Base-by-base conservation (phyloP, 495 filamentous ascomycete genomes). In the Penicillium samsonianum region DNA sequence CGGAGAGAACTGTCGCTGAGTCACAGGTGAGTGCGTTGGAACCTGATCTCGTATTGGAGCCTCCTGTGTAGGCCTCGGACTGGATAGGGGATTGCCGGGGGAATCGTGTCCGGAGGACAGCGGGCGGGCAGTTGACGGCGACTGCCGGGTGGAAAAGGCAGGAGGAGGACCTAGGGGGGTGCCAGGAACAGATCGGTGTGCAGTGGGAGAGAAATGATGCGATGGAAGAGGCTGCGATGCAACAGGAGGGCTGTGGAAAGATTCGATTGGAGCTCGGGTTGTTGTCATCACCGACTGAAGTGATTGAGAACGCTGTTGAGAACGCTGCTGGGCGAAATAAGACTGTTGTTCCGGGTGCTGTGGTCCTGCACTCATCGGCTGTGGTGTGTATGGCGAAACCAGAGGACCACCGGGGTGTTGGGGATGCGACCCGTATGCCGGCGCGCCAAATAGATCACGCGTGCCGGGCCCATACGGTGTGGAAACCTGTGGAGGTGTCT, bases 111-210 rank as follows among this genome's bases (percentile, higher is more conserved):
- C 71, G n/a, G 71, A 71, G 25, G 71, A 74, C 19, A n/a, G 64
- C 37, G 72, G 71, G 19, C 69, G 71, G 5, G 53, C 41, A 16
- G 71, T 69, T 8, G 72, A 71, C 17, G 76, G 68, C 1, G 76
- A 74, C 8, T 70, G 68, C 33, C 68, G 73, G 17, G 71, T 59
- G 41, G 61, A 70, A 17, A 73, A 63, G 14, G 65, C 53, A 37
- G 74, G 67, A 53, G 72, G 75, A 12, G 78, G 80, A 8, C 77
- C 79, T 35, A 81, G 64, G 20, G 79, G 80, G 22, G 80, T 81
- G 26, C 72, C 71, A 28, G 78, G 73, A 22, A 81, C 67, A 17
- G 78, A 80, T 19, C 66, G 65, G 50, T 78, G 75, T 12, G 73
- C 65, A 37, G 67, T 65, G 20, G 75, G 67, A 33, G 75, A 70